These are phyloP conservation scores for Metschnikowia bowlesiae DNA, from an alignment of 805 yeast genomes.

Conservation along the genomic window DNA sequence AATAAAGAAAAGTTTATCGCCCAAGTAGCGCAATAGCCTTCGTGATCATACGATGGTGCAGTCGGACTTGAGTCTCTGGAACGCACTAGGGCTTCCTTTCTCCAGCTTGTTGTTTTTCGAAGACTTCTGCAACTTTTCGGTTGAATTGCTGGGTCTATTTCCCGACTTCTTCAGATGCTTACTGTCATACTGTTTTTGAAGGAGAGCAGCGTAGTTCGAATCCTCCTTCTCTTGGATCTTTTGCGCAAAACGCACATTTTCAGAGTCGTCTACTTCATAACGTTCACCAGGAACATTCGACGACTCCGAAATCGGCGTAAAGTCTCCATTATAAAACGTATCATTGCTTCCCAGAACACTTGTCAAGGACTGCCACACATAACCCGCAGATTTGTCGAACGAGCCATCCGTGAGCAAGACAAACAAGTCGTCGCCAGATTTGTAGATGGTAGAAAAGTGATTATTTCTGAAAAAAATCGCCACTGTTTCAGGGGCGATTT, in stretches of 20 bases:
- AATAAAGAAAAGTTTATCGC: not conserved
- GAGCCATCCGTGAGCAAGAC: conserved; percentile 73
- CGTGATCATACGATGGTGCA: not conserved
- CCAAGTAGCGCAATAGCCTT: not conserved
- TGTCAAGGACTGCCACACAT: conserved; percentile 79
- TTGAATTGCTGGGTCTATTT: not conserved
- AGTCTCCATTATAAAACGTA: conserved; percentile 62
- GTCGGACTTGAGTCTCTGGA: not conserved
- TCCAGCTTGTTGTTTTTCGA: not conserved
- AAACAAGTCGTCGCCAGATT: conserved; percentile 48
- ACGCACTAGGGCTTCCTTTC: not conserved
- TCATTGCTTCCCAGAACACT: conserved; percentile 69
- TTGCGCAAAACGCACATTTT: conserved; percentile 30
- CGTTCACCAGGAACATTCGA: conserved; percentile 4
- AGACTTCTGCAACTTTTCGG: not conserved
- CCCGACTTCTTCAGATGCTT: not conserved
- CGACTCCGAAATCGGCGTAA: conserved; percentile 42
- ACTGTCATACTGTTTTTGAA: conserved; percentile 34
- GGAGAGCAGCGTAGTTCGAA: conserved; percentile 40
- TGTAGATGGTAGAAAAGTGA: conserved; percentile 73
- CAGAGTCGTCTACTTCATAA: conserved; percentile 3
- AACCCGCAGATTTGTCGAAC: conserved; percentile 34
- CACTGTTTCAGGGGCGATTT: conserved; percentile 49
- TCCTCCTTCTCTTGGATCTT: conserved; percentile 59
- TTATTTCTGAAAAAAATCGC: conserved; percentile 84